Evolutionary conservation across 306 rosid species (phyloP), one percentile per base, ranked within the genome.

Genomic region (Quercus cerris): DNA sequence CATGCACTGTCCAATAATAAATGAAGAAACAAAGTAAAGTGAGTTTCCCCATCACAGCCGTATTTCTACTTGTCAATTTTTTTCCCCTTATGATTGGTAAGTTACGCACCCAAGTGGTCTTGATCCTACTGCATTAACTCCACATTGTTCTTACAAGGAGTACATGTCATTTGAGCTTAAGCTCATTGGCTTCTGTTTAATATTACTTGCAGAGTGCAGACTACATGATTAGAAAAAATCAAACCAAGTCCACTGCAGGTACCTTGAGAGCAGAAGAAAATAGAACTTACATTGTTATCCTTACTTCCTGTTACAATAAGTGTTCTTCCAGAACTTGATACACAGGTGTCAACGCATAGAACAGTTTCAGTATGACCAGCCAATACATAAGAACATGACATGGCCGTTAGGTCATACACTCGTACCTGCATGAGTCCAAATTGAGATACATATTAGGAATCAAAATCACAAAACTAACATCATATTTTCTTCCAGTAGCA

Each of bases 351-450:
- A 69, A 95, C 86, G 84, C 98, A 91, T 61, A 95, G 87, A 81
- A 91, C 83, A 46, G 86, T 91, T 75, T 90, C 97, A 22, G 93
- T 89, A 81, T 95, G 97, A 74, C 99, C 99, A 69, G 91, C 84
- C 82, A 95, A 90, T 80, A 95, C 91, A 78, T 89, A 91, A 30
- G 92, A 89, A 84, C 99, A 95, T 68, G 98, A 93, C 99, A 91
- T 91, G 70, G 97, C 87, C 72, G 85, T 90, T 66, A 91, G 85
- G 61, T 95, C 97, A 81, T 93, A 93, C 69, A 95, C 93, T 71
- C 96, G 94, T 70, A 95, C 94, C 99, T 95, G 94, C 88, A 90
- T 56, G 61, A 77, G 49, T 75, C 84, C 86, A 90, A 73, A 73
- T 82, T 71, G 74, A n/a, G 58, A 70, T 38, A 61, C 38, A 49